A percentile compares a stretch with the other conserved stretches of the same genome.
These are phyloP conservation scores for Dactylellina cionopaga DNA, from an alignment of 2,329 filamentous ascomycete species.

Conservation along the genomic window DNA sequence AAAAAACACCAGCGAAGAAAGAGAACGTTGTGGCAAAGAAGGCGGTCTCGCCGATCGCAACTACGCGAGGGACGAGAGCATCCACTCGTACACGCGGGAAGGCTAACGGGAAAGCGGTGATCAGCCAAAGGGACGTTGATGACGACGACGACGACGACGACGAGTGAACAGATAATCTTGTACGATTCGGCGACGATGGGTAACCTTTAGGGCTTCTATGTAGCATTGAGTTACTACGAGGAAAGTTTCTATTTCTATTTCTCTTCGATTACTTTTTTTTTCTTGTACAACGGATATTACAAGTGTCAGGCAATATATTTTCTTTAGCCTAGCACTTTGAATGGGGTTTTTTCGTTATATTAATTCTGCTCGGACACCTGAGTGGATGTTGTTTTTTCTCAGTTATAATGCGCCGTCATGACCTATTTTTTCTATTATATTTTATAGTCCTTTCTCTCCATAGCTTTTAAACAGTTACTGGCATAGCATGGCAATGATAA, in stretches of 20 bases:
- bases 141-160: slow-evolving; percentile 38
- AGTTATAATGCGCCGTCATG: too few relatives aligned
- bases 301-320: not conserved
- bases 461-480: too few relatives aligned
- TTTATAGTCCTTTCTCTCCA: too few relatives aligned
- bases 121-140: slow-evolving; percentile 40
- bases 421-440: too few relatives aligned
- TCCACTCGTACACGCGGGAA: slow-evolving; percentile 42
- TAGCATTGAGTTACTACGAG: not conserved
- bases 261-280: not conserved
- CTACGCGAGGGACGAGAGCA: slow-evolving; percentile 41
- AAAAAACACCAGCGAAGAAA: slow-evolving; percentile 39
- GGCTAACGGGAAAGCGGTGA: slow-evolving; percentile 44
- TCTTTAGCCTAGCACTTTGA: not conserved
- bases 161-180: slow-evolving; percentile 8
- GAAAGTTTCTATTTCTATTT: not conserved
- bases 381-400: too few relatives aligned
- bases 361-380: too few relatives aligned
- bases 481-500: too few relatives aligned
- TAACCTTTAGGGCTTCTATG: slow-evolving; percentile 1
- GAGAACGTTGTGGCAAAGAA: slow-evolving; percentile 24
- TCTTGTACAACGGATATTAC: not conserved
- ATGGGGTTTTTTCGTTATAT: too few relatives aligned
- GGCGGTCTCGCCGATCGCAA: slow-evolving; percentile 6
- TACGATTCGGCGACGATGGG: slow-evolving; percentile 39